These are phyloP conservation scores for Auriculariales sp. DNA, from an alignment of 768 basidiomycete species.

Conservation along the genomic window DNA sequence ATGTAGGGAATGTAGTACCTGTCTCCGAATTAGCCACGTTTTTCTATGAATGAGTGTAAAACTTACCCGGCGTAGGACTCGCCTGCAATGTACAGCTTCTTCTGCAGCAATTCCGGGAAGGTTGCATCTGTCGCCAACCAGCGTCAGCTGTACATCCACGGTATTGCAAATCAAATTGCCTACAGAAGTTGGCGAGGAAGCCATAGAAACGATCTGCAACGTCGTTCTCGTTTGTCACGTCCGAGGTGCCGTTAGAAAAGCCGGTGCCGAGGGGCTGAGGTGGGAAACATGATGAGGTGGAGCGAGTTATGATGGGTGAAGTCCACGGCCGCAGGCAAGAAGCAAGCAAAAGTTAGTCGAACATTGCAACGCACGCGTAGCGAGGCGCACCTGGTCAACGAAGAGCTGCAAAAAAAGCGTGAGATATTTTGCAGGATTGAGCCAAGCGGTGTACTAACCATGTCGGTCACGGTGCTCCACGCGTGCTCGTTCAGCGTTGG, in stretches of 20 bases:
- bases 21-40: too few species aligned
- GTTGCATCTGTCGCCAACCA: background rate
- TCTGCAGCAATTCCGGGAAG: conserved; percentile 7
- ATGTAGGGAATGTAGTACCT: conserved; percentile 8
- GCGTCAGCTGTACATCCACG: background rate
- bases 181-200: conserved; percentile 8
- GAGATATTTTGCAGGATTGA: too few species aligned
- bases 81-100: conserved; percentile 6
- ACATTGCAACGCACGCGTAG: background rate
- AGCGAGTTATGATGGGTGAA: too few species aligned
- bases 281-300: too few species aligned
- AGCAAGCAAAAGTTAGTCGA: background rate
- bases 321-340: too few species aligned
- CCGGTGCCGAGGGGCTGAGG: conserved; percentile 5
- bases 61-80: conserved; percentile 2
- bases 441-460: background rate
- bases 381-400: background rate
- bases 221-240: conserved; percentile 3
- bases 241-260: background rate
- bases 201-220: conserved; percentile 9
- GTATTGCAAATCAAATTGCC: background rate
- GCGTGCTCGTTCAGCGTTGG: conserved; percentile 4
- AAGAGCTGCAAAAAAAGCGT: background rate
- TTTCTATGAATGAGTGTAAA: too few species aligned
- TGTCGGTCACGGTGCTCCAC: conserved; percentile 1